Evolutionary conservation across 2,329 filamentous ascomycete species (phyloP), one percentile per base, ranked within the genome.

Genomic region (Penicillium sp.): DNA sequence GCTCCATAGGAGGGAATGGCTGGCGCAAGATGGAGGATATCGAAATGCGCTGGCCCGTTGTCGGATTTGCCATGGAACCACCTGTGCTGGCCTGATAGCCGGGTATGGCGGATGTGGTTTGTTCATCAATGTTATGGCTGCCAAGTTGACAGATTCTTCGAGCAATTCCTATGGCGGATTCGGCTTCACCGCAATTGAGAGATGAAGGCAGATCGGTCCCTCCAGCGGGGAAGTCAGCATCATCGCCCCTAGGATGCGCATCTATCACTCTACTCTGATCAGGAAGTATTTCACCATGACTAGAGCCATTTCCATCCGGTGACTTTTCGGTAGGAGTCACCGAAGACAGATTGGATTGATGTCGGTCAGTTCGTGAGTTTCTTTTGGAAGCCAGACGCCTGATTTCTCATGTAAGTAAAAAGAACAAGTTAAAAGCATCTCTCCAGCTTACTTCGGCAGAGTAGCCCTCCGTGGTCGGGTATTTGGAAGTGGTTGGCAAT

Each of bases 131-230:
- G 25, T 60, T 62, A 9, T 68, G 68, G 15, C 65, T 66, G 10
- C 64, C 63, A 19, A 71, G 60, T 50, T 65, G 65, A 45, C 64
- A 71, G 1, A 73, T 70, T 48, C 68, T 72, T 23, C 65, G 68
- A 15, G 72, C 68, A 36, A 75, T 72, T 9, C 69, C 70, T 59
- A 75, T 67, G 0, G 72, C 71, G 7, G 72, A 75, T 36, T 75
- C 69, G 4, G 68, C 67, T 58, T 73, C 70, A 7, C 63, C 64
- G 9, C 61, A 70, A 31, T 65, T 60, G n/a, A 63, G 34, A 16
- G 61, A 40, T 8, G 59, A 23, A 23, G n/a, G 7, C 21, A 47
- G 13, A 19, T n/a, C n/a, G 8, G 7, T 25, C 3, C 4, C 13
- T 10, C 27, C 33, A 16, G 15, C 15, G 5, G 34, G 10, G 3